Evolutionary conservation across 495 filamentous ascomycete species (phyloP), one percentile per base, ranked within the genome.

Genomic region (Hypoxylon crocopeplum): DNA sequence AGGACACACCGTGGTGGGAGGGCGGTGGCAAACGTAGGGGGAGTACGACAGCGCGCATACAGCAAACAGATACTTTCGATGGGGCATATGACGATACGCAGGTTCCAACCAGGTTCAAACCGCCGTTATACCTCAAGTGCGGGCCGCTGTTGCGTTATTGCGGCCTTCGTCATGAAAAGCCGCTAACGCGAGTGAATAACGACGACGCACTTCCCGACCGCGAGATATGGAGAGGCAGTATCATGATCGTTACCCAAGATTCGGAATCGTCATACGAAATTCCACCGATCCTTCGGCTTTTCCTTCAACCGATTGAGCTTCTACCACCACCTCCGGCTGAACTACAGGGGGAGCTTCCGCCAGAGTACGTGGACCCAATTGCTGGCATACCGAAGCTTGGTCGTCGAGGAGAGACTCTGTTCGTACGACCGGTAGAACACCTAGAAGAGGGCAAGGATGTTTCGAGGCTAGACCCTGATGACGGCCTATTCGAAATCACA

Each of bases 201-300:
- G 56, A 73, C 29, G 73, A 64, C 32, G 72, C 73, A 1, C 61
- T 72, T 37, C 56, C 75, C 30, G 81, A 84, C 48, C 82, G 86
- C 53, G 91, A 96, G 54, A 87, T 91, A 19, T 98, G 94, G 94
- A 84, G 92, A 72, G 94, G 94, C 20, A 92, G 85, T 54, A 79
- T 98, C 21, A 89, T 98, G 90, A 94, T 98, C 52, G 91, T 98
- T 25, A 97, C 94, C 0, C 79, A 82, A 29, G 93, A 98, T 66
- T 80, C 83, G 7, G 78, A 87, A 19, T 97, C 92, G 3, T 86
- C 86, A 1, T 96, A 96, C 69, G 84, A 90, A n/a, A 82, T 83
- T 16, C 78, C 82, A 6, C 94, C 94, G 13, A 87, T 81, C 3
- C 74, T 98, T 48, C 82, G 91, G 37, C 67, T 98, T 3, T 98